Conservation (phyloP, 2,329 filamentous ascomycete species). For the Cryphonectria nitschkei region DNA sequence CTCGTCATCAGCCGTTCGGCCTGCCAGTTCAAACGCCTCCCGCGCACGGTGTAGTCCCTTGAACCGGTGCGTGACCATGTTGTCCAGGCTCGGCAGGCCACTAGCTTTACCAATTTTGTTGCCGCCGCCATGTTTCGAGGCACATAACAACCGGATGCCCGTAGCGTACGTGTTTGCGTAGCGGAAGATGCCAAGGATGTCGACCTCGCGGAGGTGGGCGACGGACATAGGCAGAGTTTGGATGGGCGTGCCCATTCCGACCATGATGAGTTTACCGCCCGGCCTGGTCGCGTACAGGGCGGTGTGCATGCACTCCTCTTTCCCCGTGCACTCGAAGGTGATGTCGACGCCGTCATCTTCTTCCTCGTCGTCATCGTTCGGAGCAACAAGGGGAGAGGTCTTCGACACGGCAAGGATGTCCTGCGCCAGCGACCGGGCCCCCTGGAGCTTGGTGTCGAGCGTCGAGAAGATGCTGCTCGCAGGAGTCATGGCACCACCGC, state of each 20-base stretch:
- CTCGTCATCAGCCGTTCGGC: slow-evolving; percentile 67
- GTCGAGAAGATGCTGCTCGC: slow-evolving; percentile 49
- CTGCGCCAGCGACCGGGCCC: slow-evolving; percentile 52
- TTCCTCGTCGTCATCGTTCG: slow-evolving; percentile 42
- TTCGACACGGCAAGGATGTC: slow-evolving; percentile 52
- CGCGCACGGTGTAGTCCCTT: slow-evolving; percentile 65
- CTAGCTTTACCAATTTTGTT: slow-evolving; percentile 39
- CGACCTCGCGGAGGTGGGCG: slow-evolving; percentile 74
- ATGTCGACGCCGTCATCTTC: slow-evolving; percentile 70
- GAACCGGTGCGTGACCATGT: slow-evolving; percentile 75
- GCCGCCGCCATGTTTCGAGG: slow-evolving; percentile 41
- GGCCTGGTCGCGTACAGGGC: slow-evolving; percentile 72
- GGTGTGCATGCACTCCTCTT: slow-evolving; percentile 74
- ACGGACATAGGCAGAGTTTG: slow-evolving; percentile 75
- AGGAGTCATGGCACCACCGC: slow-evolving; percentile 44
- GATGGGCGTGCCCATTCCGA: slow-evolving; percentile 79
- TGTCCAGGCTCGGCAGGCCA: slow-evolving; percentile 65
- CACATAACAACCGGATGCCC: slow-evolving; percentile 65
- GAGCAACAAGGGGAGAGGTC: slow-evolving; percentile 32
- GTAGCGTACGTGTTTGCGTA: slow-evolving; percentile 77
- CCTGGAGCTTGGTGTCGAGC: slow-evolving; percentile 53
- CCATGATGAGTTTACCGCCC: slow-evolving; percentile 74
- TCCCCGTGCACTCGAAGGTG: slow-evolving; percentile 78
- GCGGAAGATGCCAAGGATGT: slow-evolving; percentile 77
- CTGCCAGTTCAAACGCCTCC: slow-evolving; percentile 71